Evolutionary conservation across 2,329 filamentous ascomycete species (phyloP), one percentile per base, ranked within the genome.

Genomic region (Pyrenochaeta sp.): DNA sequence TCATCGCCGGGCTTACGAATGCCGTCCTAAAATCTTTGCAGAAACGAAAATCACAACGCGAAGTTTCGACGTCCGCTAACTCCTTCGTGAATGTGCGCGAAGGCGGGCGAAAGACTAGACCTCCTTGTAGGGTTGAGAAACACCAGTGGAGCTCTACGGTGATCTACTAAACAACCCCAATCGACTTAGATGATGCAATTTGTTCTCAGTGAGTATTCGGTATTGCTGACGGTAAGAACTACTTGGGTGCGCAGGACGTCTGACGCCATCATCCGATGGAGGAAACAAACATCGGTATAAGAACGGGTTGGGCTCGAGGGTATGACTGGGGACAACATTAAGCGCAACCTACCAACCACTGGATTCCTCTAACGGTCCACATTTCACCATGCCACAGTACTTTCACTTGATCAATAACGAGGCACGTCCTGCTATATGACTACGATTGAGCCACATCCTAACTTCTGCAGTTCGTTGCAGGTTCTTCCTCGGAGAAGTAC

Each of bases 401-500:
- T 30, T 46, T n/a, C 25, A 32, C 15, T n/a, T 46, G 25, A 46
- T 46, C 44, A 46, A 45, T 25, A 46, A 46, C 22, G 25, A 46
- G 25, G 25, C n/a, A 30, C 9, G 44, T 30, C 10, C 8, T 46
- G 3, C 10, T 5, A 15, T 5, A 13, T 19, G 27, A n/a, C 2
- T 15, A 2, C 42, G 15, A 27, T 27, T 5, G 8, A 5, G 9
- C 42, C 42, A 45, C 13, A 12, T 15, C 5, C 47, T 51, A 47
- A 56, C 12, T 3, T 13, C n/a, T 25, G 24, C 40, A 61, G 61
- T 59, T 62, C 44, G 45, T 61, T n/a, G 49, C 56, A n/a, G 59
- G 62, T 13, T 50, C 61, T 10, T 65, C 64, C 1, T 42, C 56
- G 2, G 62, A 65, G 10, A 53, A 50, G 2, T 64, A 61, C 30